Evolutionary conservation across 805 yeast species (phyloP).

Genomic region (Kodamaea jinghongensis): DNA sequence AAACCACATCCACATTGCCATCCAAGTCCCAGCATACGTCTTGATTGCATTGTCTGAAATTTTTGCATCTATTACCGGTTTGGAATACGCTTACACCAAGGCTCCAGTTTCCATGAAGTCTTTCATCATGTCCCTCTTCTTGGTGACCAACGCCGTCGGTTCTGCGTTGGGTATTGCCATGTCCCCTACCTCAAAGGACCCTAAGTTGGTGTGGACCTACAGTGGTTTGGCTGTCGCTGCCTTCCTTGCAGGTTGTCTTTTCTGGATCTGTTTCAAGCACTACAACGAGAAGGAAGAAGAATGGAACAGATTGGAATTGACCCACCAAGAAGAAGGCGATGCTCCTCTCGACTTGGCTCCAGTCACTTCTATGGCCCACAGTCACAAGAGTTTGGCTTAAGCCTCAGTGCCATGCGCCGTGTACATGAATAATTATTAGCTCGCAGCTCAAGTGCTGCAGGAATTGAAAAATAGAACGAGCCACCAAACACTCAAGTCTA

Average conservation of each 20-base stretch:
- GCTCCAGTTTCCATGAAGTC: constrained; percentile 72
- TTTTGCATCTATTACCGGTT: constrained; percentile 76
- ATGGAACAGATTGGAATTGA: constrained; percentile 50
- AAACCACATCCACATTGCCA: constrained; percentile 61
- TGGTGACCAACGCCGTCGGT: constrained; percentile 73
- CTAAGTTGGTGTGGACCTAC: constrained; percentile 69
- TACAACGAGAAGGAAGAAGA: constrained; percentile 58
- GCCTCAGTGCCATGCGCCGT: too few species aligned
- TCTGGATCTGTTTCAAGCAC: constrained; percentile 58
- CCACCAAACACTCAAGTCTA: too few species aligned
- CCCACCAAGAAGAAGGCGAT: constrained; percentile 12
- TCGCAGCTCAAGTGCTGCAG: too few species aligned
- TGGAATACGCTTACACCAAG: constrained; percentile 80
- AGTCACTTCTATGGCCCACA: constrained; percentile 15
- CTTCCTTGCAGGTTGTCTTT: constrained; percentile 54
- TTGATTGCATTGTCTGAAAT: constrained; percentile 74
- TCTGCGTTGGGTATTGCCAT: constrained; percentile 74
- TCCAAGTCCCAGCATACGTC: constrained; percentile 71
- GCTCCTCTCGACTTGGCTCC: constrained; percentile 10
- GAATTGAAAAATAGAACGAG: too few species aligned
- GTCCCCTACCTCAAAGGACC: constrained; percentile 64
- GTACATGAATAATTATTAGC: too few species aligned
- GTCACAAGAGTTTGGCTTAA: constrained; percentile 15
- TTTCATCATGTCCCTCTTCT: constrained; percentile 60
- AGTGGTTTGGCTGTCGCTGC: constrained; percentile 61